A percentile compares a stretch with the other conserved stretches of the same genome.
These are phyloP conservation scores for Pleurotus salmoneostramineus DNA, from an alignment of 768 basidiomycete species.

Conservation along the genomic window DNA sequence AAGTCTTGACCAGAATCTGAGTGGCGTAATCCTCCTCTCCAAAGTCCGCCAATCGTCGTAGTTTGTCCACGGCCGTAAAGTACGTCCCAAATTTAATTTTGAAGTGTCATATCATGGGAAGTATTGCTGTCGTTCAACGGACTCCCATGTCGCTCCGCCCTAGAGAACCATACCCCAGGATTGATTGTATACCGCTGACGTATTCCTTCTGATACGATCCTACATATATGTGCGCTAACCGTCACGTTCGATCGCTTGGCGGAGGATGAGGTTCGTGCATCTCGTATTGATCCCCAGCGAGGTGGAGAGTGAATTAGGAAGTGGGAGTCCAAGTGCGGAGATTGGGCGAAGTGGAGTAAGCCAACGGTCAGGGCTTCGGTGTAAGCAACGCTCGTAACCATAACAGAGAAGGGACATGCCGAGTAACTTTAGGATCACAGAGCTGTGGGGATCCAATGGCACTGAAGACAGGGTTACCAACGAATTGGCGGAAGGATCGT, in stretches of 20 bases:
- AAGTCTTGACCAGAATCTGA: neutral
- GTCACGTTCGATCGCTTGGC: neutral
- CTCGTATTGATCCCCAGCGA: neutral
- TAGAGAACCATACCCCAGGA: neutral
- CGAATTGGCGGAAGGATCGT: neutral
- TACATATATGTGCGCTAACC: neutral
- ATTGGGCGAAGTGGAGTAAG: neutral
- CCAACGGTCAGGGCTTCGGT: neutral
- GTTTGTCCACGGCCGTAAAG: neutral
- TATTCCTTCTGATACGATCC: neutral
- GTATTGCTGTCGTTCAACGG: neutral
- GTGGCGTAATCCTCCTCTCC: neutral
- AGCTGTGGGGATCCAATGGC: neutral
- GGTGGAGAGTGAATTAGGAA: neutral
- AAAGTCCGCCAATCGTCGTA: neutral
- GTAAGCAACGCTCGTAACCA: neutral
- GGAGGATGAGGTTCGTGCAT: neutral
- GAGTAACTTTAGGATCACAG: neutral
- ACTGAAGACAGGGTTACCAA: neutral
- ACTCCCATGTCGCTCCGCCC: neutral
- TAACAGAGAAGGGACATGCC: neutral
- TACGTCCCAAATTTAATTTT: neutral
- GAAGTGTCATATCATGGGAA: neutral
- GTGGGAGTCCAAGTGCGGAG: neutral
- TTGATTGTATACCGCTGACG: neutral